These are phyloP conservation scores for Trichoderma semiorbis DNA, from an alignment of 2,329 filamentous ascomycete genomes.

Conservation along the genomic window DNA sequence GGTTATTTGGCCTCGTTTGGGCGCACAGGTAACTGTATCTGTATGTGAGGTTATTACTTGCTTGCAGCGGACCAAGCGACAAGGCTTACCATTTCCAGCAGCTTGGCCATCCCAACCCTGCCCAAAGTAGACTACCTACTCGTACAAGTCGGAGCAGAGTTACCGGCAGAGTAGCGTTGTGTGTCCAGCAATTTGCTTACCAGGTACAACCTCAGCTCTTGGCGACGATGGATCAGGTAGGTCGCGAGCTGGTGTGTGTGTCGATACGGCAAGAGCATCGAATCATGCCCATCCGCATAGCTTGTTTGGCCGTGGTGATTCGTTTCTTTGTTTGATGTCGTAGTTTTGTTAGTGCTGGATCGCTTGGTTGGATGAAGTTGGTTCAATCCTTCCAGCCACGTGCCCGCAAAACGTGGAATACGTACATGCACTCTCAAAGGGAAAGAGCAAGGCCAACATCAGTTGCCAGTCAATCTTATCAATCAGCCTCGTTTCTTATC, in stretches of 20 bases:
- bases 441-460: background rate
- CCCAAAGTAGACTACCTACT: background rate
- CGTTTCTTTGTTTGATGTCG: background rate
- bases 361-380: background rate
- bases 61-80: background rate
- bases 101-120: background rate
- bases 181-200: background rate
- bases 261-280: background rate
- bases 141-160: background rate
- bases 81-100: background rate
- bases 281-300: background rate
- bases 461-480: background rate
- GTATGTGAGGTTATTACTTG: constrained; percentile 3
- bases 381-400: background rate
- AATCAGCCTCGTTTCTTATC: background rate
- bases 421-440: background rate
- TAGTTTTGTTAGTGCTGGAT: background rate
- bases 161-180: background rate
- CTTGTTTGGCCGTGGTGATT: background rate
- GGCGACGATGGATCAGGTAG: constrained; percentile 1
- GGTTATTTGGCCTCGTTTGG: background rate
- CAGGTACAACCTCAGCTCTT: background rate
- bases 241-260: background rate
- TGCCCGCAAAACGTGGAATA: background rate
- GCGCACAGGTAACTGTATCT: background rate